Evolutionary conservation across 192 early-diverging fungal genomes (phyloP), one percentile per base, ranked within the genome.

Genomic region (Chytriomyces sp.): DNA sequence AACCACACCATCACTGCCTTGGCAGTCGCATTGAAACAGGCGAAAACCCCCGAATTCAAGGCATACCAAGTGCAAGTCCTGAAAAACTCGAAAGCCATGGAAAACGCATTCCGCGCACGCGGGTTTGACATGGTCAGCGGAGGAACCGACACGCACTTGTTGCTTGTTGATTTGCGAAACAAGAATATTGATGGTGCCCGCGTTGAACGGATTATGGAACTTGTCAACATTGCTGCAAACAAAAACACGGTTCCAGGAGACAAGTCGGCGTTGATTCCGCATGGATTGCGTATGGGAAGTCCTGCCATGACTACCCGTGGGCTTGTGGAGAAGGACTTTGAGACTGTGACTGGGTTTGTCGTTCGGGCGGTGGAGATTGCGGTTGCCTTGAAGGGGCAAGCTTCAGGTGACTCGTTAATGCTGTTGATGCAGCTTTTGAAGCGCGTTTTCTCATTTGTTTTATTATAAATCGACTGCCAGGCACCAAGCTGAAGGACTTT

Each of bases 171-270:
- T 83, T 84, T 99, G 68, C 84, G 91, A 48, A 89, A 88, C 81
- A 91, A 90, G 90, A 87, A 89, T 11, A 90, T 97, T 67, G 97
- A 99, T 78, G 97, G 97, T 67, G 95, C 96, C 1, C 93, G 97
- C 73, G 95, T 97, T 0, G 96, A 99, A 86, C 90, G 96, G 59
- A 88, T 99, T 20, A 85, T 99, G 50, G 97, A 99, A 85, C 87
- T 97, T 68, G 92, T 89, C 83, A 99, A 99, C 84, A 95, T 99
- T 85, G 95, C 97, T 0, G 90, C 95, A 53, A 99, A 99, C 89
- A 99, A 99, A 87, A 99, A 99, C 91, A 99, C 97, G 0, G 94
- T 99, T 50, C 96, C 97, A n/a, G 96, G 96, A 16, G 97, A 99
- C 82, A 96, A 94, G 81, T 90, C 87, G 44, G 97, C 97, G 0